phyloP scores from a whole-genome alignment of 2,329 filamentous ascomycete genomes.

The Aspergillus felis region DNA sequence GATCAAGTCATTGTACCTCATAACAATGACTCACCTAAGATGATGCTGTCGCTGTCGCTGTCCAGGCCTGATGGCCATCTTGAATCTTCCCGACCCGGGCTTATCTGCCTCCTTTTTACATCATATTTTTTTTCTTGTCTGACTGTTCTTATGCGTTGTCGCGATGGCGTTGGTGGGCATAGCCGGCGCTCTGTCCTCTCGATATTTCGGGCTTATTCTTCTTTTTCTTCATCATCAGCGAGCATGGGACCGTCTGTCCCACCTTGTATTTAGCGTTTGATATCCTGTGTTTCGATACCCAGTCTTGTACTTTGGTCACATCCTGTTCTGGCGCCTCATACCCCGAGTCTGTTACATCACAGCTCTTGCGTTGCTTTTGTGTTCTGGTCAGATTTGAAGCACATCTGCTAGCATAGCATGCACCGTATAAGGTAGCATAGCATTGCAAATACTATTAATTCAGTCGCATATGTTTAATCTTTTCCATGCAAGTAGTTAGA shows the following conservation, averaged over 20 bases:
- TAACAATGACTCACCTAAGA: neutral
- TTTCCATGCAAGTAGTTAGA: too few relatives aligned
- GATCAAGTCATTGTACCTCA: too few relatives aligned
- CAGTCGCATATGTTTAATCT: too few relatives aligned
- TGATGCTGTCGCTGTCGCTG: too few relatives aligned
- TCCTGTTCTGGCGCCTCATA: conserved; percentile 10
- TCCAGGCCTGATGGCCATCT: too few relatives aligned
- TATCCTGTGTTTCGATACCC: conserved; percentile 17
- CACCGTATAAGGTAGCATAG: too few relatives aligned
- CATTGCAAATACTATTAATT: too few relatives aligned
- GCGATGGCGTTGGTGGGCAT: conserved; percentile 8
- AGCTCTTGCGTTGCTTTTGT: conserved; percentile 12
- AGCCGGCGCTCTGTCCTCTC: neutral
- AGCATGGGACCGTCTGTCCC: conserved; percentile 1
- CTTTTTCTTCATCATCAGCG: neutral
- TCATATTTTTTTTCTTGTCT: conserved; percentile 8
- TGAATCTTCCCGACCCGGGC: too few relatives aligned
- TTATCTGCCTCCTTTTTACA: neutral
- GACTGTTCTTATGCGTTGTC: conserved; percentile 12
- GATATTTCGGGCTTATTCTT: conserved; percentile 1
- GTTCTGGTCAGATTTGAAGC: too few relatives aligned
- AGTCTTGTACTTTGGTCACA: conserved; percentile 12
- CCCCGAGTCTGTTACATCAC: conserved; percentile 19
- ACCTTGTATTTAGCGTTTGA: conserved; percentile 11
- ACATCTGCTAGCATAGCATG: too few relatives aligned